Percentiles rank a stretch among this genome's conserved stretches.
These are phyloP conservation scores for Chrysoporthe cubensis DNA, from an alignment of 2,329 filamentous ascomycete species.

Conservation along the genomic window DNA sequence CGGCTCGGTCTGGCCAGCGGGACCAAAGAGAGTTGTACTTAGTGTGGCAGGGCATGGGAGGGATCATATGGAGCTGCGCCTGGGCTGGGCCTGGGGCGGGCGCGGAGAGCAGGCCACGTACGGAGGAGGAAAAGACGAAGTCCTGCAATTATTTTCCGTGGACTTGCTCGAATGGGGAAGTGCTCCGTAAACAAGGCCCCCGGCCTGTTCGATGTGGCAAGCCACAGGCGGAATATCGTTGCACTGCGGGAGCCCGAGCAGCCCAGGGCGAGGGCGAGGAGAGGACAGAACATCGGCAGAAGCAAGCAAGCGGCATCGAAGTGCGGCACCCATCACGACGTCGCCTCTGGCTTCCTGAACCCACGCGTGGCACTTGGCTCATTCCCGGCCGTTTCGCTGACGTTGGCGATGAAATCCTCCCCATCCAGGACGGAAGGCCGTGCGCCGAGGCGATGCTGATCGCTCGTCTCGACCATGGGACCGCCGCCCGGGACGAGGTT, in stretches of 20 bases:
- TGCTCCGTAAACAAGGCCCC: slow-evolving; percentile 2
- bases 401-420: not conserved
- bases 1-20: not conserved
- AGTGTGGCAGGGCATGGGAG: not conserved
- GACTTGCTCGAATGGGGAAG: slow-evolving; percentile 9
- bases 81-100: not conserved
- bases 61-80: not conserved
- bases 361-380: not conserved
- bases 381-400: not conserved
- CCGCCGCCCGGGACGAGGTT: not conserved
- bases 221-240: too few relatives aligned
- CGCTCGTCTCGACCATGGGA: not conserved
- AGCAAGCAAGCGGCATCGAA: not conserved
- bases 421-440: not conserved
- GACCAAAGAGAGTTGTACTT: not conserved
- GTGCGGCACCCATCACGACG: not conserved
- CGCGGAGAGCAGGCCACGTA: not conserved
- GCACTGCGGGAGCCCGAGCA: too few relatives aligned
- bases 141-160: not conserved
- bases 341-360: not conserved
- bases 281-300: not conserved
- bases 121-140: not conserved
- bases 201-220: not conserved
- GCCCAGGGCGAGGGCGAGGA: too few relatives aligned
- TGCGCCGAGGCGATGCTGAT: slow-evolving; percentile 4